phyloP scores from a whole-genome alignment of 306 rosid species.

The Dalbergia cultrata region DNA sequence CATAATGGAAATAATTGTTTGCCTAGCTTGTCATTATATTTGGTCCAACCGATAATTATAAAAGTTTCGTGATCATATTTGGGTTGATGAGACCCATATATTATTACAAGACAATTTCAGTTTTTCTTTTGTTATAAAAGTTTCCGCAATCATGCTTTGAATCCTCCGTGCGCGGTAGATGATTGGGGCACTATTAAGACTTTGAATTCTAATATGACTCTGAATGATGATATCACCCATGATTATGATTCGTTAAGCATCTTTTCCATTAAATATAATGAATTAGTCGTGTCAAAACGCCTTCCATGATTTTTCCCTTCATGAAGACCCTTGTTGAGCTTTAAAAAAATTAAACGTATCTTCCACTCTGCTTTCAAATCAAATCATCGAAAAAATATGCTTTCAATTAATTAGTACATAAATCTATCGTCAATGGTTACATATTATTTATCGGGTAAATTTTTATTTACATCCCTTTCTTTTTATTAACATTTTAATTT shows the following conservation, averaged over 20 bases:
- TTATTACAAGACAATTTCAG: conserved; percentile 5
- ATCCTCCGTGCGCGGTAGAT: conserved; percentile 36
- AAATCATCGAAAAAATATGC: background rate
- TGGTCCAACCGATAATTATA: conserved; percentile 21
- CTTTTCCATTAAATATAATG: conserved; percentile 14
- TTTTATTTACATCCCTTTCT: no score
- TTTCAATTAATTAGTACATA: background rate
- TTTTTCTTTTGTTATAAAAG: conserved; percentile 26
- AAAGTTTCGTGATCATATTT: no score
- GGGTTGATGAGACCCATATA: background rate
- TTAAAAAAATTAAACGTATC: background rate
- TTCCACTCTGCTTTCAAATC: conserved; percentile 26
- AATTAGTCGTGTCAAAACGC: conserved; percentile 19
- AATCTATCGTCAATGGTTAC: background rate
- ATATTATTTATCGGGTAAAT: no score
- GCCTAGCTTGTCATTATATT: conserved; percentile 3
- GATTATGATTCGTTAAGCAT: conserved; percentile 32
- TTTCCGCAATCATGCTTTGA: conserved; percentile 31
- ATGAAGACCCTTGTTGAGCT: conserved; percentile 36
- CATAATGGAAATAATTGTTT: conserved; percentile 23
- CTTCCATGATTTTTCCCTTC: conserved; percentile 36
- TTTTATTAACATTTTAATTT: no score
- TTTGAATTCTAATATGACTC: conserved; percentile 19
- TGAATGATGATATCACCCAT: conserved; percentile 19
- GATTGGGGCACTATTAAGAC: conserved; percentile 24